Evolutionary conservation across 495 filamentous ascomycete species (phyloP), one percentile per base, ranked within the genome.

Genomic region (Xylaria telfairii): DNA sequence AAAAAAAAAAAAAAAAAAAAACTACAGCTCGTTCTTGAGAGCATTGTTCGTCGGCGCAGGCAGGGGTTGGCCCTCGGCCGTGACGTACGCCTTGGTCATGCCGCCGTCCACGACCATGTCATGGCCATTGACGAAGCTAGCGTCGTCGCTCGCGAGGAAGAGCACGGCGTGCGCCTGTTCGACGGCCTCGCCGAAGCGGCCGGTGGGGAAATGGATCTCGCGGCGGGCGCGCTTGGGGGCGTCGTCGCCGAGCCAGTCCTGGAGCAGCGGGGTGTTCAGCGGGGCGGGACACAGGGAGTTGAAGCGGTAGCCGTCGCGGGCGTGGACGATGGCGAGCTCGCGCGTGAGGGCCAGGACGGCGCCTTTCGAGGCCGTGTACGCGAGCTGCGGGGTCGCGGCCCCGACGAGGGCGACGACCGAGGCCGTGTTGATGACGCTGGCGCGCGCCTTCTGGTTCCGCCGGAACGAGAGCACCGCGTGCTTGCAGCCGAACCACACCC

Each of bases 31-130:
- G 17, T 70, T 71, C 77, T 81, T 84, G 32, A 79, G 71, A 21
- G 86, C 86, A 71, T 90, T 89, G 81, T 97, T 98, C 75, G 82
- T 80, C 28, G 95, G 95, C 13, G 92, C 87, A 71, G 83, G 72
- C 15, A 90, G 83, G 3, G 94, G 83, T 2, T 91, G 90, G 24
- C 95, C 95, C 81, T 98, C 92, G 4, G 95, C 87, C 3, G 96
- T 98, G 39, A 97, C 92, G 79, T 98, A 98, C 28, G 95, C 94
- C 87, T 92, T 97, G 71, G 89, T 95, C 93, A 99, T 92, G 32
- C 96, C 96, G 51, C 95, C 95, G 75, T 98, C 96, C n/a, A 98
- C 95, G 9, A 95, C 90, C 82, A 99, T 96, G 73, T 98, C 96
- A 60, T 87, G 82, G 3, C 92, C 96, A 70, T 96, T 98, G 57